Evolutionary conservation across 768 basidiomycete species (phyloP).

Genomic region (Boletellus emodensis): DNA sequence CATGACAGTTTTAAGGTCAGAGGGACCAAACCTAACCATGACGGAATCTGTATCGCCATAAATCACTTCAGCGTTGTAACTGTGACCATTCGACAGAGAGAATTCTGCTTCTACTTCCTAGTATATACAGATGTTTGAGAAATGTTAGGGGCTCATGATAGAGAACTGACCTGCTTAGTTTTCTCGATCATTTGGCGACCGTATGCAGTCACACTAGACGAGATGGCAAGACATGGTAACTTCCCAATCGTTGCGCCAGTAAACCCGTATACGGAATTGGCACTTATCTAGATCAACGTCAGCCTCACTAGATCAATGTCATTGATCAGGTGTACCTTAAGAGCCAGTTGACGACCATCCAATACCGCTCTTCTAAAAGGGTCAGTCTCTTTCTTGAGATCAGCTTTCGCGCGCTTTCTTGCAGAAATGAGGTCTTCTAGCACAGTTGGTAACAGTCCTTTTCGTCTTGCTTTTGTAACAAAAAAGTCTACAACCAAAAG

Average conservation of each 20-base stretch:
- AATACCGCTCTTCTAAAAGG: constrained; percentile 96
- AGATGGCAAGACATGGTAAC: constrained; percentile 92
- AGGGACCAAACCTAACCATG: constrained; percentile 95
- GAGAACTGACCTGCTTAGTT: constrained; percentile 69
- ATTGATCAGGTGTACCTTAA: constrained; percentile 58
- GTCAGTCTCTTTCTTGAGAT: constrained; percentile 94
- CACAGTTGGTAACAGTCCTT: constrained; percentile 88
- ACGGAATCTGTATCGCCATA: constrained; percentile 99
- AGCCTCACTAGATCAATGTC: background rate
- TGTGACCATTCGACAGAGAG: constrained; percentile 76
- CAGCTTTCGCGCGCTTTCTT: constrained; percentile 91
- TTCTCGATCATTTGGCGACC: constrained; percentile 99
- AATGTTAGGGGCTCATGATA: background rate
- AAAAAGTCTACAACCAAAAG: constrained; percentile 67
- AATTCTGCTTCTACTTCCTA: constrained; percentile 87
- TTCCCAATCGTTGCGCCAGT: constrained; percentile 98
- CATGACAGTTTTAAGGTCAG: constrained; percentile 86
- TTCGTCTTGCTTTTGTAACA: constrained; percentile 63
- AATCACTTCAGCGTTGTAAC: constrained; percentile 88
- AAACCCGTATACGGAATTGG: constrained; percentile 99
- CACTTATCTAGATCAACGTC: constrained; percentile 72
- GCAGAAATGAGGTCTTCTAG: constrained; percentile 92
- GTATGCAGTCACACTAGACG: constrained; percentile 92
- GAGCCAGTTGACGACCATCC: constrained; percentile 93
- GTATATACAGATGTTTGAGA: background rate